Percentiles rank a stretch among this genome's conserved stretches.
Evolutionary conservation across 2,329 filamentous ascomycete genomes (phyloP).

Genomic region (Cordyceps tenuipes): DNA sequence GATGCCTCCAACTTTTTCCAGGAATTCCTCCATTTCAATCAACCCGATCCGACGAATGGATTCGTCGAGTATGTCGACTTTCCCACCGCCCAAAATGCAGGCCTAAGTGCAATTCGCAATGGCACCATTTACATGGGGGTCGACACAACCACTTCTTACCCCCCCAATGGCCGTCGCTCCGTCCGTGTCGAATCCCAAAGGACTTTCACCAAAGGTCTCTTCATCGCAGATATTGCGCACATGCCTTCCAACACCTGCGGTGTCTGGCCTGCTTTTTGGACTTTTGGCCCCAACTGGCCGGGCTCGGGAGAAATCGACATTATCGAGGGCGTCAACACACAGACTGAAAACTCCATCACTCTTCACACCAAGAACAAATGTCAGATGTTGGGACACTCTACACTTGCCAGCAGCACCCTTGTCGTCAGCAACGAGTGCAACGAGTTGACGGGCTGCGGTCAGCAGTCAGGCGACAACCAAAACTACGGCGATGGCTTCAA

Average conservation of each 20-base stretch:
- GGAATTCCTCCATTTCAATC: slow-evolving; percentile 47
- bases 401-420: slow-evolving; percentile 36
- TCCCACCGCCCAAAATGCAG: slow-evolving; percentile 45
- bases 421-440: slow-evolving; percentile 48
- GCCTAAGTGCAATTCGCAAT: slow-evolving; percentile 49
- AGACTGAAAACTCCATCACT: slow-evolving; percentile 51
- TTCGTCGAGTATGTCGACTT: slow-evolving; percentile 62
- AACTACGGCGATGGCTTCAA: slow-evolving; percentile 68
- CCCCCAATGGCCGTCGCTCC: slow-evolving; percentile 54
- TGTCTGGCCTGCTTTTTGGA: slow-evolving; percentile 69
- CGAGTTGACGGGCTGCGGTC: slow-evolving; percentile 52
- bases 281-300: slow-evolving; percentile 63
- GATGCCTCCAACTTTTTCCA: slow-evolving; percentile 48
- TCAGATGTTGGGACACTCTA: slow-evolving; percentile 41
- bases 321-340: slow-evolving; percentile 66
- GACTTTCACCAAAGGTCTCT: slow-evolving; percentile 59
- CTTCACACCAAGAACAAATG: slow-evolving; percentile 60
- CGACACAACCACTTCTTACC: slow-evolving; percentile 50
- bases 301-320: slow-evolving; percentile 68
- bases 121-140: slow-evolving; percentile 60
- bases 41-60: slow-evolving; percentile 62
- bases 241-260: slow-evolving; percentile 68
- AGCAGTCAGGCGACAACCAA: slow-evolving; percentile 39
- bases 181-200: slow-evolving; percentile 61
- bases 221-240: slow-evolving; percentile 65